Evolutionary conservation across 768 basidiomycete genomes (phyloP).

Genomic region (Kwoniella dendrophila): DNA sequence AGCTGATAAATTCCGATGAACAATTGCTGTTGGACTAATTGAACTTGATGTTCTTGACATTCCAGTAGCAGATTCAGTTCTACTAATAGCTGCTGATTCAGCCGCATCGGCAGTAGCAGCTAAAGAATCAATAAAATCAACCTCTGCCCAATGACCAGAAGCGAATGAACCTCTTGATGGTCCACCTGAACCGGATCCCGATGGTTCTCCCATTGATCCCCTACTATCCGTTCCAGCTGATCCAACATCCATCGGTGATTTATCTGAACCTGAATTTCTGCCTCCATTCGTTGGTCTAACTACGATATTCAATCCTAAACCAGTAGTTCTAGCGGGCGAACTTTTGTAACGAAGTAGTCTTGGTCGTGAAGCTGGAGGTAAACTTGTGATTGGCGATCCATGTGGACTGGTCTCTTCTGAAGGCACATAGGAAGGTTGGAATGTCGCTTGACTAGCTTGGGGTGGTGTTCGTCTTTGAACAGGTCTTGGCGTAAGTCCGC

Average conservation of each 20-base stretch:
- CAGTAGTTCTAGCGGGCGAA: conserved; percentile 33
- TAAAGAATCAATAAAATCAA: conserved; percentile 33
- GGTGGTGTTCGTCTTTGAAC: conserved; percentile 11
- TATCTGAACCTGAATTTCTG: conserved; percentile 7
- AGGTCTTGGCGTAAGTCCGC: conserved; percentile 8
- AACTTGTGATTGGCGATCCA: conserved; percentile 19
- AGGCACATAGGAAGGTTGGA: conserved; percentile 9
- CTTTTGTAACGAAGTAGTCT: conserved; percentile 40
- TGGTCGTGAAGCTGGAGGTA: conserved; percentile 21
- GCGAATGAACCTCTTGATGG: background rate
- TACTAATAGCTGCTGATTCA: background rate
- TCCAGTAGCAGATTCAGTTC: background rate
- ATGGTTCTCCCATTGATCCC: conserved; percentile 17
- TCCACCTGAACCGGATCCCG: background rate
- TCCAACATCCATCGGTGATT: background rate
- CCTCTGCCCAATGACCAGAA: conserved; percentile 33
- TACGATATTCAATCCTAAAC: conserved; percentile 37
- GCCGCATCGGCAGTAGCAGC: conserved; percentile 12
- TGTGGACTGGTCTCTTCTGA: conserved; percentile 22
- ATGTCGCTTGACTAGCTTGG: conserved; percentile 11
- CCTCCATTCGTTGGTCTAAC: conserved; percentile 25
- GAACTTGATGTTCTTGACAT: conserved; percentile 21
- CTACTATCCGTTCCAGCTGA: background rate
- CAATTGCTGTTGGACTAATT: conserved; percentile 6
- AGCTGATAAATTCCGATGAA: background rate